Conservation (phyloP, 139 green algal species). For the Tetradesmus obliquus region DNA sequence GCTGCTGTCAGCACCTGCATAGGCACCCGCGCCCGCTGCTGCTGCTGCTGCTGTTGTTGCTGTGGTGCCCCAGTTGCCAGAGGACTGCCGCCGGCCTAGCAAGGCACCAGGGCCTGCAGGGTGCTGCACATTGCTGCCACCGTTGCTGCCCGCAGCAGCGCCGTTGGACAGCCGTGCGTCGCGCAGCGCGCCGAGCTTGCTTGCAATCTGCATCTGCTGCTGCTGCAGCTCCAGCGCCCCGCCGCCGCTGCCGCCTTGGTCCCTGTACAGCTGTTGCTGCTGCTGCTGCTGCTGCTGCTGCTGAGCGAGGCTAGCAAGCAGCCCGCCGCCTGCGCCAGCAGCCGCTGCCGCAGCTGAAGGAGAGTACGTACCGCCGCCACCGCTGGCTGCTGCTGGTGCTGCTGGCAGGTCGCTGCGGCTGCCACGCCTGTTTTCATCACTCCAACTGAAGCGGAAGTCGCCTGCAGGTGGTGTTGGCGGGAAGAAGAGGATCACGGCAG, state of each 20-base stretch:
- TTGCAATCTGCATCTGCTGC: constrained; percentile 11
- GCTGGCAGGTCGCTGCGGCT: constrained; percentile 37
- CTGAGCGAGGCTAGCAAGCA: background rate
- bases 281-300: background rate
- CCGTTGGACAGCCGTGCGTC: background rate
- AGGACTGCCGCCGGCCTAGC: background rate
- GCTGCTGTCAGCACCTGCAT: background rate
- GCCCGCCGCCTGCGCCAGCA: background rate
- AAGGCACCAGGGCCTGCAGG: background rate
- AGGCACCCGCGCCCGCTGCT: background rate
- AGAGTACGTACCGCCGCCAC: background rate
- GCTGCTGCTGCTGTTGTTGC: constrained; percentile 24
- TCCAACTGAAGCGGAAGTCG: constrained; percentile 38
- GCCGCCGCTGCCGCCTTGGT: background rate
- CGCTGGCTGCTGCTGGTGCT: background rate
- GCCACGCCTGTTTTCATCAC: constrained; percentile 28
- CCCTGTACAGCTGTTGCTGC: background rate
- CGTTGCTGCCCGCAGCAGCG: background rate
- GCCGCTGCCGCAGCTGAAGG: background rate
- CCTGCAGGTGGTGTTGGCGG: background rate
- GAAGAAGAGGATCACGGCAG: no score
- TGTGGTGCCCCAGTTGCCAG: background rate
- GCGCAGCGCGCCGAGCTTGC: background rate
- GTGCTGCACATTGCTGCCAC: background rate
- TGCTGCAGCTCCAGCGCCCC: constrained; percentile 10